Evolutionary conservation across 257 asterid species (phyloP).

Genomic region (Nicotiana attenuata): DNA sequence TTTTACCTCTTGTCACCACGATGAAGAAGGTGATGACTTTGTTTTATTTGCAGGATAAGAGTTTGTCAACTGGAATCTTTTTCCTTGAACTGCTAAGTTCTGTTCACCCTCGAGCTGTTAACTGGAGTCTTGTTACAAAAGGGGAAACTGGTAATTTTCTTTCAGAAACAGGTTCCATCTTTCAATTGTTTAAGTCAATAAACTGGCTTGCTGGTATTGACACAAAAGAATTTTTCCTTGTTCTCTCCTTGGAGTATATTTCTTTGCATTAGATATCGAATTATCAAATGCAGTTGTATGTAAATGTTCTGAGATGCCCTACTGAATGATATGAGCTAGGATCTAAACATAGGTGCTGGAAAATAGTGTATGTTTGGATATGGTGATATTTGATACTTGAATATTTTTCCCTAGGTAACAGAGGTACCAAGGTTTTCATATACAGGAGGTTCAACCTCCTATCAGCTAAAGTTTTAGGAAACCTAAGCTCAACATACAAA

Average conservation of each 20-base stretch:
- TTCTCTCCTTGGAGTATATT: not conserved
- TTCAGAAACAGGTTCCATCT: not conserved
- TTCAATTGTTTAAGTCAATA: not conserved
- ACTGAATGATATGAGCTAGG: not conserved
- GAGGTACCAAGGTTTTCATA: not conserved
- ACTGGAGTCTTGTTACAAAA: constrained; percentile 63
- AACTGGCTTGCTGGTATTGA: not conserved
- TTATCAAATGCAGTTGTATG: not conserved
- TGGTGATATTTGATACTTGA: not conserved
- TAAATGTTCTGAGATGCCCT: not conserved
- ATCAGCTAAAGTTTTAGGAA: not conserved
- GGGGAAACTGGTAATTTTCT: constrained; percentile 50
- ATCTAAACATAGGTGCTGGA: not conserved
- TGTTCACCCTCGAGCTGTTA: constrained; percentile 66
- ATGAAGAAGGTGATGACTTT: not conserved
- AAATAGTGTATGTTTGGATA: not conserved
- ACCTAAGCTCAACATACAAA: not conserved
- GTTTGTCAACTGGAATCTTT: constrained; percentile 48
- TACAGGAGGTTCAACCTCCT: not conserved
- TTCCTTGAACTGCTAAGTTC: constrained; percentile 53
- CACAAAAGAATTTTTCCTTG: not conserved
- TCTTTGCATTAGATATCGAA: not conserved
- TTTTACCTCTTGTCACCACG: not conserved
- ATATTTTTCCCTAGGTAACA: not conserved
- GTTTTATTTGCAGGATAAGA: constrained; percentile 33